Conservation (phyloP, 2,329 filamentous ascomycete genomes). For the Aspergillus sp. region DNA sequence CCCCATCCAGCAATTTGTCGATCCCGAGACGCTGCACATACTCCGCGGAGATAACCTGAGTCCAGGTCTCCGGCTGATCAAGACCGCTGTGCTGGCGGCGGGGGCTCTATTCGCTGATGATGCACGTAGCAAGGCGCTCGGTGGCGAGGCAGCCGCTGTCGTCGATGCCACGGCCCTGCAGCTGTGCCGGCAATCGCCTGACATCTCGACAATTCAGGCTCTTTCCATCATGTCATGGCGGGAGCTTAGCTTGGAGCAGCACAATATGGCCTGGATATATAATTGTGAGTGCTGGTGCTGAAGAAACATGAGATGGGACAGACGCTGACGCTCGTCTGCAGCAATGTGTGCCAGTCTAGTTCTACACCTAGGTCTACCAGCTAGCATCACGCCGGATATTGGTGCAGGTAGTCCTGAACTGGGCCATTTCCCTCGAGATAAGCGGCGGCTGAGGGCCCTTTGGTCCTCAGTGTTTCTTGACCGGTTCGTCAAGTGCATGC, state of each 20-base stretch:
- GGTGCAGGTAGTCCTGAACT: neutral
- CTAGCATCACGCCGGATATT: neutral
- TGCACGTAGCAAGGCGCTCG: neutral
- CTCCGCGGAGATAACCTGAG: neutral
- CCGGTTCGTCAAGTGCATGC: neutral
- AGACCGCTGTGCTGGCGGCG: neutral
- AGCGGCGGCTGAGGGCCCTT: neutral
- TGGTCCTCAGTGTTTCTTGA: conserved; percentile 8
- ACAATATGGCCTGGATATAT: conserved; percentile 12
- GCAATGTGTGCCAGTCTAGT: neutral
- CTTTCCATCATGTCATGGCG: conserved; percentile 8
- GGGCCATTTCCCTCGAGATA: neutral
- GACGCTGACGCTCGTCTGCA: neutral
- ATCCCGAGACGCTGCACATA: neutral
- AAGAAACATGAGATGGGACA: neutral
- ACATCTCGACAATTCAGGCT: neutral
- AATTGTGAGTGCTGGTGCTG: neutral
- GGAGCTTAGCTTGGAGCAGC: conserved; percentile 5
- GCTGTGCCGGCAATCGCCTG: neutral
- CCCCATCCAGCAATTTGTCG: neutral
- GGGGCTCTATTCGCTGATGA: conserved; percentile 4
- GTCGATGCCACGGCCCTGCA: neutral
- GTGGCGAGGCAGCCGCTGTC: neutral
- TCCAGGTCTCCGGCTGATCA: neutral
- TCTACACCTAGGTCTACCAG: neutral